Base-by-base conservation (phyloP, 352 stramenopile species). In the Phytophthora tubulina region DNA sequence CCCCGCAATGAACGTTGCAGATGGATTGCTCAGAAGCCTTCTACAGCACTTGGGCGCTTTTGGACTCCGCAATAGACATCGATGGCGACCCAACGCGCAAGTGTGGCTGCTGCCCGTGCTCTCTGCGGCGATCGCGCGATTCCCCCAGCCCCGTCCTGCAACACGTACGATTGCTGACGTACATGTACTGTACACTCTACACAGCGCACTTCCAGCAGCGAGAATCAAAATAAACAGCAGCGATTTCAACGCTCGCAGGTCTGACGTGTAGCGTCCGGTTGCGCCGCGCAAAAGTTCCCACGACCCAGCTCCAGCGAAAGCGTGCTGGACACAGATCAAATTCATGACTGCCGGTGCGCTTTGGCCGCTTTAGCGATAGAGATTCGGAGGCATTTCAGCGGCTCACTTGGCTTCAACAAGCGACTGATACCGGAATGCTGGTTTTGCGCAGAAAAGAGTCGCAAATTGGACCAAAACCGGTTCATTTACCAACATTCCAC, bases 351-450 rank as follows among this genome's bases (percentile, higher is more conserved):
- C 39, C n/a, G 14, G 17, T 32, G 15, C 30, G 13, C 38, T 10
- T 39, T 11, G 27, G 14, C 3, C 14, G 27, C n/a, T 41, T 32
- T 4, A 42, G 33, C 9, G 33, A 35, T 35, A 14, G 3, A 54
- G 60, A 53, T 54, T 62, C 13, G 39, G 59, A 31, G 7, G 14
- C 21, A 17, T 39, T 35, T 44, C n/a, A 44, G 36, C 56, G 17
- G 39, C 15, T 70, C 52, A 53, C 10, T 44, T 72, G 57, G 57
- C 65, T 68, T 72, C 65, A 72, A 72, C 48, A 38, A 52, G 33
- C n/a, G 7, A 9, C 32, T 21, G 32, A 38, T 48, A 11, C 58
- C 51, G 13, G 48, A 72, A 69, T 68, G 50, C 7, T 46, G 45
- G 63, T 59, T 54, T 35, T 35, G 1, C 7, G 11, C 46, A 60